phyloP scores from a whole-genome alignment of 768 basidiomycete species.

The Gymnopilus junonius region DNA sequence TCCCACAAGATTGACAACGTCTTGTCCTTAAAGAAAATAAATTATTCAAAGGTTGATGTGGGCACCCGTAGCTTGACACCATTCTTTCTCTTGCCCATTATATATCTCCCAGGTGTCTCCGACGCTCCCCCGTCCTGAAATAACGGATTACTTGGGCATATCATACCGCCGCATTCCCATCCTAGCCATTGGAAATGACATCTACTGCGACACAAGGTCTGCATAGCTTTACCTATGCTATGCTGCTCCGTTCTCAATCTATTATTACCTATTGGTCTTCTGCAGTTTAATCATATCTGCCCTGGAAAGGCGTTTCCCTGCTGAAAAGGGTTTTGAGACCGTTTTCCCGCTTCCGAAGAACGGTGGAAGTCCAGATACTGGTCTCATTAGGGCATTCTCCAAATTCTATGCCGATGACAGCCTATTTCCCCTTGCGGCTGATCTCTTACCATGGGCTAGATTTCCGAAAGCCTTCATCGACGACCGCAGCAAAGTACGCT shows the following conservation, averaged over 20 bases:
- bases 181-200: constrained; percentile 62
- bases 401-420: constrained; percentile 49
- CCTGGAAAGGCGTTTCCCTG: constrained; percentile 60
- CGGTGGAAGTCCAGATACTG: constrained; percentile 45
- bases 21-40: constrained; percentile 52
- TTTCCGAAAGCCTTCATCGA: constrained; percentile 49
- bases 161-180: constrained; percentile 63
- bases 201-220: constrained; percentile 61
- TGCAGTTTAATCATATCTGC: constrained; percentile 49
- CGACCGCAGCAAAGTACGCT: constrained; percentile 51
- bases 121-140: constrained; percentile 59
- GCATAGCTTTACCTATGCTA: not conserved
- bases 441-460: constrained; percentile 51
- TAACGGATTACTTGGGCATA: constrained; percentile 55
- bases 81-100: not conserved
- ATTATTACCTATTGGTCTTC: not conserved
- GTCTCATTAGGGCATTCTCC: constrained; percentile 51
- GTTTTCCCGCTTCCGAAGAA: constrained; percentile 52
- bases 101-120: constrained; percentile 43
- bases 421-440: constrained; percentile 45
- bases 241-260: not conserved
- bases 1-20: constrained; percentile 55
- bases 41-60: constrained; percentile 52
- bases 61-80: constrained; percentile 7
- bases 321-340: constrained; percentile 48